Percentiles rank a stretch among this genome's conserved stretches.
These are phyloP conservation scores for Rhizopus delemar DNA, from an alignment of 371 early-diverging fungal species.

Conservation along the genomic window DNA sequence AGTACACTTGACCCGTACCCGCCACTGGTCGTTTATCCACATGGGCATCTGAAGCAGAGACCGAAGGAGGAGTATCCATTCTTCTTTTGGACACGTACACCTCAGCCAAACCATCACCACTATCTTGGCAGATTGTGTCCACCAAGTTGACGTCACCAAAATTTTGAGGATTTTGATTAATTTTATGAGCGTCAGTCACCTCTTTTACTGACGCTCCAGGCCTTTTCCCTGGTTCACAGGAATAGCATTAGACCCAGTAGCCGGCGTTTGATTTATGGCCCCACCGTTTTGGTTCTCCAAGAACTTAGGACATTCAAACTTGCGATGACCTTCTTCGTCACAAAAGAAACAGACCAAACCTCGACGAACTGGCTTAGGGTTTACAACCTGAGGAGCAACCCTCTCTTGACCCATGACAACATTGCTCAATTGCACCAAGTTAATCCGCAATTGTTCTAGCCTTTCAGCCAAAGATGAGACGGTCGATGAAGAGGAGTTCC, in stretches of 20 bases:
- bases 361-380: neutral
- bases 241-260: neutral
- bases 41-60: neutral
- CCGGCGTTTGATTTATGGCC: neutral
- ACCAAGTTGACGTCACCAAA: constrained; percentile 5
- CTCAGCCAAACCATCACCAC: neutral
- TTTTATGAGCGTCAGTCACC: constrained; percentile 3
- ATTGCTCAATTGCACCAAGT: neutral
- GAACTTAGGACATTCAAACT: neutral
- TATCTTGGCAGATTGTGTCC: neutral
- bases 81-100: neutral
- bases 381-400: no score
- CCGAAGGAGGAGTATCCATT: neutral
- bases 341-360: neutral
- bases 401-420: neutral
- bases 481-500: neutral
- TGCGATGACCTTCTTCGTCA: constrained; percentile 1
- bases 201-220: neutral
- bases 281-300: neutral
- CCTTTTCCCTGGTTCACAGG: constrained; percentile 13
- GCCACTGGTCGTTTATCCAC: no score
- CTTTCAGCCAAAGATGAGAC: constrained; percentile 3
- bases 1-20: no score
- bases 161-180: constrained; percentile 7
- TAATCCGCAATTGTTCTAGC: constrained; percentile 13